phyloP scores from a whole-genome alignment of 306 rosid species.

The Pyrus bretschneideri region DNA sequence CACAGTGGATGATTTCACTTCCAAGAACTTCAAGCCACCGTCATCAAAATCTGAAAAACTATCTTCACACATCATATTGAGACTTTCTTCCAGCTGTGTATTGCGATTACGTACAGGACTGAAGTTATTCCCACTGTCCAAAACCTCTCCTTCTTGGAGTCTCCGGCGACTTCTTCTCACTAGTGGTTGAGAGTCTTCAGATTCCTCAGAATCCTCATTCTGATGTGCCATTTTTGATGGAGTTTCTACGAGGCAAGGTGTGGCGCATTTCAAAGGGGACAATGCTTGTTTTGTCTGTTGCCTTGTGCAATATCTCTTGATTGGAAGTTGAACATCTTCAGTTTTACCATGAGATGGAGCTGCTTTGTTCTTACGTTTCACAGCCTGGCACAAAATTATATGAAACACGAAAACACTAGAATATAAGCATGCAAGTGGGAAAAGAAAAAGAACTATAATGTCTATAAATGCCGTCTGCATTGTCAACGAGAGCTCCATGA shows the following conservation, averaged over 20 bases:
- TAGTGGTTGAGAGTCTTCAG: background rate
- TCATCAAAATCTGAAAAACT: slow-evolving; percentile 1
- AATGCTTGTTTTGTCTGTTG: background rate
- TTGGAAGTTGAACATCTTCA: background rate
- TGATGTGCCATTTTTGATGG: background rate
- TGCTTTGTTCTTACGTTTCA: background rate
- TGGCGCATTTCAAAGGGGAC: background rate
- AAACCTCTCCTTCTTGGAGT: background rate
- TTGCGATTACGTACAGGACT: background rate
- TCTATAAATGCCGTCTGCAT: background rate
- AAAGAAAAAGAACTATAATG: background rate
- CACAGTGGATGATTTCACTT: background rate
- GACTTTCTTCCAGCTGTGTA: background rate
- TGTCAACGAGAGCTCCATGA: background rate
- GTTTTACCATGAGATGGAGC: background rate
- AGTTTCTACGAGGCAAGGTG: background rate
- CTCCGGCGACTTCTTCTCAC: background rate
- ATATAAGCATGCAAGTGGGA: background rate
- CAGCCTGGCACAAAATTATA: background rate
- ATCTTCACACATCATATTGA: background rate
- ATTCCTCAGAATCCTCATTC: background rate
- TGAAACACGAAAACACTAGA: background rate
- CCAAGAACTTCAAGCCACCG: background rate
- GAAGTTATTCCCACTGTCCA: background rate
- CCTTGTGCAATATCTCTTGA: slow-evolving; percentile 1